Conservation (phyloP, 345 rosid genomes). For the Toxicodendron radicans region DNA sequence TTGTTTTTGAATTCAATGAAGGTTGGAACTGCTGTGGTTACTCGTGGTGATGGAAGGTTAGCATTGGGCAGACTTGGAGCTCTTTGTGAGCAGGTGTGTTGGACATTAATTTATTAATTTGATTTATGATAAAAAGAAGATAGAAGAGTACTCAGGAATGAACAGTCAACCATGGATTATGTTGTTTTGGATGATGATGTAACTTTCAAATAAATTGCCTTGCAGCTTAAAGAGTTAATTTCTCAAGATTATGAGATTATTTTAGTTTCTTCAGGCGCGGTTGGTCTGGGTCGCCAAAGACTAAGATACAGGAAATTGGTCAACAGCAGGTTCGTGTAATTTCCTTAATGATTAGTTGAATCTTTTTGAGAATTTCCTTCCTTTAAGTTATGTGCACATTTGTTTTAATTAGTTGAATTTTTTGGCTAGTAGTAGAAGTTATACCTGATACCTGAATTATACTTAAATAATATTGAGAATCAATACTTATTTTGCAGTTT, state of each 20-base stretch:
- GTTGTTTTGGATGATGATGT: slow-evolving; percentile 4
- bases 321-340: slow-evolving; percentile 46
- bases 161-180: not conserved
- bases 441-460: not conserved
- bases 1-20: slow-evolving; percentile 9
- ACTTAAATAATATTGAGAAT: not conserved
- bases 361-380: not conserved
- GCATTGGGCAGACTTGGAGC: slow-evolving; percentile 62
- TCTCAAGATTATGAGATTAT: slow-evolving; percentile 48
- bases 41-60: slow-evolving; percentile 54
- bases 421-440: slow-evolving; percentile 10
- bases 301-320: slow-evolving; percentile 48
- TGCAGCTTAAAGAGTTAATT: slow-evolving; percentile 56
- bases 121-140: not conserved
- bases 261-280: slow-evolving; percentile 60
- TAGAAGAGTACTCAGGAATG: not conserved
- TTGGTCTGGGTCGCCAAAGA: slow-evolving; percentile 63
- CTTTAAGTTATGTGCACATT: not conserved
- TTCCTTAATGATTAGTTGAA: not conserved
- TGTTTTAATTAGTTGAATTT: not conserved
- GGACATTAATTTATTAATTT: not conserved
- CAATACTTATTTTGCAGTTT: slow-evolving; percentile 34
- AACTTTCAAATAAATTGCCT: not conserved
- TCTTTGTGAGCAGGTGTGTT: slow-evolving; percentile 56
- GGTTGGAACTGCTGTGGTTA: slow-evolving; percentile 75